Percentiles rank a stretch among this genome's conserved stretches.
These are phyloP conservation scores for Solioccasus polychromus DNA, from an alignment of 768 basidiomycete species.

Conservation along the genomic window DNA sequence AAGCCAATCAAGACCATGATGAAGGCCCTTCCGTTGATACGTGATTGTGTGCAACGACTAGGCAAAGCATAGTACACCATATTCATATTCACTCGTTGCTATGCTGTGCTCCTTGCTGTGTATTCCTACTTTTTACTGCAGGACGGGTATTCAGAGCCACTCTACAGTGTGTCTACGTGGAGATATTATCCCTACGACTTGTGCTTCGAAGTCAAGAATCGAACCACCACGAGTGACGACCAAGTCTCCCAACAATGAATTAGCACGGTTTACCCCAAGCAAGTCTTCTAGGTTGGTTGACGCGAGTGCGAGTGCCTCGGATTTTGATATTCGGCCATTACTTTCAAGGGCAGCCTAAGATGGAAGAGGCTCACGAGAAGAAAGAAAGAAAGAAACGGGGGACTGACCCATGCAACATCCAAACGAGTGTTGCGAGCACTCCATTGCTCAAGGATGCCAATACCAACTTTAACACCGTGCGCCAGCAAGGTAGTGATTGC, in stretches of 20 bases:
- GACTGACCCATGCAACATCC: constrained; percentile 76
- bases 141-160: constrained; percentile 34
- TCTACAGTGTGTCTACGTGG: constrained; percentile 48
- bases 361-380: constrained; percentile 16
- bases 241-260: constrained; percentile 41
- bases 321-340: constrained; percentile 37
- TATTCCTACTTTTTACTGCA: constrained; percentile 3
- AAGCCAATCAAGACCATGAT: constrained; percentile 77
- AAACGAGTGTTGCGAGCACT: constrained; percentile 73
- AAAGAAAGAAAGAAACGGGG: constrained; percentile 17
- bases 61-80: constrained; percentile 4
- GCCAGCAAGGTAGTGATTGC: constrained; percentile 58
- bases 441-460: constrained; percentile 68
- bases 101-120: constrained; percentile 5
- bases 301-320: constrained; percentile 50
- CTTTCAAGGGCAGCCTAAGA: constrained; percentile 40
- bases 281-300: constrained; percentile 55
- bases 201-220: constrained; percentile 43
- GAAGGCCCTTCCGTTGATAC: constrained; percentile 60
- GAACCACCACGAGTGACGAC: constrained; percentile 58
- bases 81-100: background rate
- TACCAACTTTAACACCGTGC: constrained; percentile 69
- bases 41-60: constrained; percentile 48
- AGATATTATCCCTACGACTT: constrained; percentile 55
- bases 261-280: constrained; percentile 19